Evolutionary conservation across 768 basidiomycete genomes (phyloP).

Genomic region (Termitomyces sp.): DNA sequence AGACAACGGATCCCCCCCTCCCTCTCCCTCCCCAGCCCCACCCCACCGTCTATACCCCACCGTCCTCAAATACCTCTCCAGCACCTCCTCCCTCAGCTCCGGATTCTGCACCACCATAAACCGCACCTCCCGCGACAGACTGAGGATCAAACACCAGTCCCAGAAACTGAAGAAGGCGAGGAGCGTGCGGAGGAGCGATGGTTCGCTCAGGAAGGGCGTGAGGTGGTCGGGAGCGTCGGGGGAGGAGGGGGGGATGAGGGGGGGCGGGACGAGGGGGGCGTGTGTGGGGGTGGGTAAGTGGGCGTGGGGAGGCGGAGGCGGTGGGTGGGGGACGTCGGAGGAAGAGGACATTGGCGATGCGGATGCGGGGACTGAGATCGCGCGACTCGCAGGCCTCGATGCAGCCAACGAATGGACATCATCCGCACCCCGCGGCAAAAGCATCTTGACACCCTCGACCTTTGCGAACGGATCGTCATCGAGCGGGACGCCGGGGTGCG

Average conservation of each 20-base stretch:
- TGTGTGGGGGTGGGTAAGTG: neutral
- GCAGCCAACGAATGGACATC: slow-evolving; percentile 9
- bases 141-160: slow-evolving; percentile 65
- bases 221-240: slow-evolving; percentile 28
- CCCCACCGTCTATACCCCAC: slow-evolving; percentile 74
- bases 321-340: too few relatives aligned
- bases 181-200: slow-evolving; percentile 48
- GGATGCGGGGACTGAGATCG: neutral
- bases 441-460: slow-evolving; percentile 47
- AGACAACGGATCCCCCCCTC: slow-evolving; percentile 52
- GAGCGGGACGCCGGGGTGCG: slow-evolving; percentile 29
- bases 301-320: neutral
- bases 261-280: slow-evolving; percentile 20
- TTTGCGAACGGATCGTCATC: slow-evolving; percentile 59
- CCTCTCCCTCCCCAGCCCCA: slow-evolving; percentile 27
- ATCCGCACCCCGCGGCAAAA: slow-evolving; percentile 23
- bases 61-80: slow-evolving; percentile 66
- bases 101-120: slow-evolving; percentile 43
- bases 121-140: slow-evolving; percentile 53
- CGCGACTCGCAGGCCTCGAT: neutral
- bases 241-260: slow-evolving; percentile 26
- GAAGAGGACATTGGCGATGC: too few relatives aligned
- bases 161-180: slow-evolving; percentile 66
- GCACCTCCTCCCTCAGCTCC: slow-evolving; percentile 55
- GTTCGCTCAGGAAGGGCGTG: slow-evolving; percentile 49